phyloP scores from a whole-genome alignment of 2,329 filamentous ascomycete genomes.

The Cercospora citrullina region DNA sequence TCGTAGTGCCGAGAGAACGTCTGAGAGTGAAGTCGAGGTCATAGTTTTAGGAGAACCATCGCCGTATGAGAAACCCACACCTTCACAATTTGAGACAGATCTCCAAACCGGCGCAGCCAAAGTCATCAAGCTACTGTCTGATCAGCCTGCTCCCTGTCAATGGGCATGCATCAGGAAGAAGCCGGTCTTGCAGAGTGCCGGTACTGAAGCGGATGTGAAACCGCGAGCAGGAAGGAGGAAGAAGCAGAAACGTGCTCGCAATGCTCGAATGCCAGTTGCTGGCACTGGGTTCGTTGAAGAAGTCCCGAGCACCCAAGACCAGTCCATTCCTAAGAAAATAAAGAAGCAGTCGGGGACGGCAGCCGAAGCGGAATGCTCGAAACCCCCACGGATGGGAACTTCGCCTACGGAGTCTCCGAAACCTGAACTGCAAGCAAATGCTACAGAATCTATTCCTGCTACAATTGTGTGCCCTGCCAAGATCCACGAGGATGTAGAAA shows the following conservation, averaged over 20 bases:
- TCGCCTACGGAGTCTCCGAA: neutral
- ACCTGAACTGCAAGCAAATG: neutral
- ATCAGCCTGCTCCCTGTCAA: neutral
- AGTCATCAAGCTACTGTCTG: neutral
- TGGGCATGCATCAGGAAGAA: neutral
- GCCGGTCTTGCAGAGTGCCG: neutral
- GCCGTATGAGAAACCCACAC: neutral
- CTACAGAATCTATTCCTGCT: neutral
- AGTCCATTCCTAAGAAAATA: neutral
- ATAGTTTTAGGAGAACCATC: neutral
- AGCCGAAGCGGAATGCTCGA: neutral
- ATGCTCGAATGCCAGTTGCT: neutral
- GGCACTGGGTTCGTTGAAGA: neutral
- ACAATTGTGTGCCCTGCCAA: neutral
- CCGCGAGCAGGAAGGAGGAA: neutral
- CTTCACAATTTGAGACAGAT: neutral
- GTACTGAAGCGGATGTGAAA: neutral
- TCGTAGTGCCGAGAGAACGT: neutral
- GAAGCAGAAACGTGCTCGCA: neutral
- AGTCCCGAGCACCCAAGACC: neutral
- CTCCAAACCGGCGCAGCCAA: neutral
- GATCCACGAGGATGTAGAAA: neutral
- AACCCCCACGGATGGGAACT: neutral
- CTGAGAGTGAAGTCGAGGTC: neutral
- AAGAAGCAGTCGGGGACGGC: neutral